These are phyloP conservation scores for Peronospora farinosa DNA, from an alignment of 352 stramenopile genomes.

Conservation along the genomic window DNA sequence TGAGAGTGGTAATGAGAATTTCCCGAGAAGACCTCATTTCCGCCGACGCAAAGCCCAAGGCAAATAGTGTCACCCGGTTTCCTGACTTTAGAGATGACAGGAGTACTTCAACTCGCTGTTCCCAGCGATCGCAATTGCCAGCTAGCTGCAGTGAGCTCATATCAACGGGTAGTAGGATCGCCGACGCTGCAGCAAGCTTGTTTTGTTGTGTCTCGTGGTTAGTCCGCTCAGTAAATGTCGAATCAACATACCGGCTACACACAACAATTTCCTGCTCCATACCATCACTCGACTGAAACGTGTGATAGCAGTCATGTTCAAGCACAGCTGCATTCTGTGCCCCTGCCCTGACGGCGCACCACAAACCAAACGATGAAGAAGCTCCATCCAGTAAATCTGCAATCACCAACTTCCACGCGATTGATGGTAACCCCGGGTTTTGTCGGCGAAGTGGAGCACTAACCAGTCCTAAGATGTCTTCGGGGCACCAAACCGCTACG, in stretches of 20 bases:
- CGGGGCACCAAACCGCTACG: conserved; percentile 21
- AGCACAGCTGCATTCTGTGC: conserved; percentile 27
- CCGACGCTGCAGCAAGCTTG: conserved; percentile 42
- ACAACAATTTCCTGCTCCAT: conserved; percentile 27
- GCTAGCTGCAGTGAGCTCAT: conserved; percentile 35
- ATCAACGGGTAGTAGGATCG: conserved; percentile 53
- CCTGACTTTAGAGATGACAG: conserved; percentile 27
- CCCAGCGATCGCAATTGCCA: conserved; percentile 31
- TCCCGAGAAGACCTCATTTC: conserved; percentile 20
- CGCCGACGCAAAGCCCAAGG: conserved; percentile 37
- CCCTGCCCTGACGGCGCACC: conserved; percentile 57
- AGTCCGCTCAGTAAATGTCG: conserved; percentile 24
- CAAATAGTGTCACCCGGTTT: conserved; percentile 32
- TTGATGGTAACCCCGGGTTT: conserved; percentile 14
- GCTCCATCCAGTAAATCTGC: conserved; percentile 56
- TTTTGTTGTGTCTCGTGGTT: conserved; percentile 15
- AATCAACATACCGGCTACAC: conserved; percentile 60
- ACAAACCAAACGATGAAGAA: conserved; percentile 60
- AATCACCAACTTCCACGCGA: conserved; percentile 67
- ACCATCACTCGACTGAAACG: conserved; percentile 16
- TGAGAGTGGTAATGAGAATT: conserved; percentile 22
- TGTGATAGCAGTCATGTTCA: conserved; percentile 27
- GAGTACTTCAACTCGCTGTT: conserved; percentile 36
- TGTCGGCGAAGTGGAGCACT: conserved; percentile 20
- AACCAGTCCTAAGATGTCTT: conserved; percentile 38